Conservation (phyloP, 441 rosid species). For the Melastoma candidum region DNA sequence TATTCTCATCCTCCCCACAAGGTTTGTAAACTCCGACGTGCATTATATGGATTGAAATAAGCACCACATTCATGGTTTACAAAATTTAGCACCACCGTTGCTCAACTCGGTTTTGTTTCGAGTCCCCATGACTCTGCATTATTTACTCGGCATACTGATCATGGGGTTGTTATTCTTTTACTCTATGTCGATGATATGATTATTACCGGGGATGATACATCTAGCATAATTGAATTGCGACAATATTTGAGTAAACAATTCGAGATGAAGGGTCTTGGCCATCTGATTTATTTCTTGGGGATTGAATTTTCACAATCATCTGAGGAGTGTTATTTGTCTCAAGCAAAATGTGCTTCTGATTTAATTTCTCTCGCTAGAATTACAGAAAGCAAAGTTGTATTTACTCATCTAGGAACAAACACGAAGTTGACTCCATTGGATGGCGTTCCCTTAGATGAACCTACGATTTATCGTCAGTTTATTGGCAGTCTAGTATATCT, state of each 20-base stretch:
- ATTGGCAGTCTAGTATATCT: not conserved
- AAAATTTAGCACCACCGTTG: no score
- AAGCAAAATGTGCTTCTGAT: not conserved
- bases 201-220: not conserved
- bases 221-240: not conserved
- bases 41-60: constrained; percentile 1
- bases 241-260: not conserved
- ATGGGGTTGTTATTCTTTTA: no score
- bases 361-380: not conserved
- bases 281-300: not conserved
- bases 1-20: not conserved
- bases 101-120: no score
- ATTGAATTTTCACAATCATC: not conserved
- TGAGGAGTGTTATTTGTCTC: not conserved
- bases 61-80: not conserved
- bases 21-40: not conserved
- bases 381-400: not conserved
- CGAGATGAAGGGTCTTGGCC: not conserved
- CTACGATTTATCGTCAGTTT: not conserved
- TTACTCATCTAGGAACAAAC: not conserved
- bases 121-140: no score
- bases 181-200: no score
- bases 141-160: no score
- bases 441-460: no score
- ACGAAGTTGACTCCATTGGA: not conserved